Conservation (phyloP, 2,329 filamentous ascomycete genomes). For the Zymoseptoria ardabiliae region DNA sequence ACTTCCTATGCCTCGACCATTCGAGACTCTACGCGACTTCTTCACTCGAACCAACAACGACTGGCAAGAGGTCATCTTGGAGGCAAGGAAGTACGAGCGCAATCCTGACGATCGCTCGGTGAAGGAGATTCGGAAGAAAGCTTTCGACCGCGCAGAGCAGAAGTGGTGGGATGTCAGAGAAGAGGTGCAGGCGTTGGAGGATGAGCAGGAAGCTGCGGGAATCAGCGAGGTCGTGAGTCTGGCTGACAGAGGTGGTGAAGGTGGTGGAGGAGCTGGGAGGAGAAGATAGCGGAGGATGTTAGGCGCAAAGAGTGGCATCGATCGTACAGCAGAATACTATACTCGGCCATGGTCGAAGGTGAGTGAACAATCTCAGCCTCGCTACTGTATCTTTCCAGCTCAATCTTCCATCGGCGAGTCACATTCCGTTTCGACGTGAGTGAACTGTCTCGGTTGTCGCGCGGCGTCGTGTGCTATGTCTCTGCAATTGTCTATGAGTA, state of each 20-base stretch:
- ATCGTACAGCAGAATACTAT: not conserved
- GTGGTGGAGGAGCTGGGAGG: conserved; percentile 14
- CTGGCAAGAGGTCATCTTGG: conserved; percentile 84
- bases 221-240: conserved; percentile 92
- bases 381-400: not conserved
- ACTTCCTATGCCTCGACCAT: conserved; percentile 69
- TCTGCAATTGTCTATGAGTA: not conserved
- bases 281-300: conserved; percentile 9
- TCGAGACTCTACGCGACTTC: conserved; percentile 87
- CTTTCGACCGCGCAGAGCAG: conserved; percentile 85
- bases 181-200: conserved; percentile 83
- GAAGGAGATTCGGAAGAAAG: conserved; percentile 88
- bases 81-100: conserved; percentile 61
- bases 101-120: conserved; percentile 62
- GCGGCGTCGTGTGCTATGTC: not conserved
- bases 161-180: conserved; percentile 99
- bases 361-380: not conserved
- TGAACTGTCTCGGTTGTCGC: not conserved
- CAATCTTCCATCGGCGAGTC: not conserved
- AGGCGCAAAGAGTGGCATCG: not conserved
- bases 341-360: not conserved
- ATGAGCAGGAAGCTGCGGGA: conserved; percentile 90
- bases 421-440: not conserved
- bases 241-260: conserved; percentile 55
- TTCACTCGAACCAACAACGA: conserved; percentile 78